Percentiles rank a stretch among this genome's conserved stretches.
Evolutionary conservation across 164 flowering plant species (phyloP).

Genomic region (Piper betle): DNA sequence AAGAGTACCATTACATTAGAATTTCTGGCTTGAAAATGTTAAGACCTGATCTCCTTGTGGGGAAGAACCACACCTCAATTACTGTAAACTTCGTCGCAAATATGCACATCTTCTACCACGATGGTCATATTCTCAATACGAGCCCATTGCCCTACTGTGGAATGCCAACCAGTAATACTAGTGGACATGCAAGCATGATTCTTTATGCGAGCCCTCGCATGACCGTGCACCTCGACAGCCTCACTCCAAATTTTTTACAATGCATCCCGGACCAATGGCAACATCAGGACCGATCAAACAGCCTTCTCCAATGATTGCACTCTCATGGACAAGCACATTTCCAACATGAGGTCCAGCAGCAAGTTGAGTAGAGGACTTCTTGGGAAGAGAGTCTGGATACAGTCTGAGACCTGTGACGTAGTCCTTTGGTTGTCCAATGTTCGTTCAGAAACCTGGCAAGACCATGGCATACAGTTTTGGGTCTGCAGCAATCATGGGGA

Average conservation of each 20-base stretch:
- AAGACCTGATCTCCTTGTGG: slow-evolving; percentile 93
- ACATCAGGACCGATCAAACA: slow-evolving; percentile 96
- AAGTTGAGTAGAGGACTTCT: slow-evolving; percentile 50
- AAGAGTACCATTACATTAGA: slow-evolving; percentile 48
- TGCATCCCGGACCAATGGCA: slow-evolving; percentile 93
- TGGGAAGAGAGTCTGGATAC: slow-evolving; percentile 69
- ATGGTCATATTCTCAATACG: slow-evolving; percentile 98
- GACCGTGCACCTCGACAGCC: slow-evolving; percentile 89
- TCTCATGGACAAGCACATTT: slow-evolving; percentile 81
- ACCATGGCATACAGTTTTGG: slow-evolving; percentile 84
- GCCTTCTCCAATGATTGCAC: slow-evolving; percentile 83
- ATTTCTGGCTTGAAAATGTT: slow-evolving; percentile 96
- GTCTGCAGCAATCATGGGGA: slow-evolving; percentile 84
- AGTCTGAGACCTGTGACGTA: slow-evolving; percentile 88
- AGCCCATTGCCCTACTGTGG: slow-evolving; percentile 95
- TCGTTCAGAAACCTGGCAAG: slow-evolving; percentile 98
- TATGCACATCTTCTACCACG: slow-evolving; percentile 96
- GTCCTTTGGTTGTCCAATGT: slow-evolving; percentile 94
- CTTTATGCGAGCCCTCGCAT: slow-evolving; percentile 87
- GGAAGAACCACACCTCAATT: slow-evolving; percentile 96
- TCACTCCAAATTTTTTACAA: slow-evolving; percentile 87
- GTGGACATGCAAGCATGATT: slow-evolving; percentile 85
- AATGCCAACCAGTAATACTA: slow-evolving; percentile 98
- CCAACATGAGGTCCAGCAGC: slow-evolving; percentile 75
- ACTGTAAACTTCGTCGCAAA: slow-evolving; percentile 87